Evolutionary conservation across 768 basidiomycete genomes (phyloP), one percentile per base, ranked within the genome.

Genomic region (Galerina sulciceps): DNA sequence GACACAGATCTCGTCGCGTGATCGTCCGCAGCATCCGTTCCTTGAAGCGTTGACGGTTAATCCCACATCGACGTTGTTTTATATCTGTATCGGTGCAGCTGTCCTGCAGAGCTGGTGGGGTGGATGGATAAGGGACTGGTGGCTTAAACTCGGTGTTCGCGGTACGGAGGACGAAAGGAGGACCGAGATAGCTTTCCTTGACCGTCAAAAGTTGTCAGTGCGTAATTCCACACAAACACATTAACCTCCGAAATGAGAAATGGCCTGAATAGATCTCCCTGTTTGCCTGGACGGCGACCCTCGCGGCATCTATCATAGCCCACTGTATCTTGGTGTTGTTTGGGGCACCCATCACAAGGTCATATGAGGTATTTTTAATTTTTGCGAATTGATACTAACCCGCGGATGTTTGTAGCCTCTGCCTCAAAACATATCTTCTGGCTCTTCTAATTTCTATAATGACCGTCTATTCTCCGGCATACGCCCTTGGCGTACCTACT

Each of bases 71-170:
- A 91, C 91, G 0, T 70, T 90, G 53, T 57, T 75, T 4, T 91
- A 85, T 75, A 72, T 86, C 38, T 81, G 81, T 49, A 60, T 73
- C 0, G 92, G 91, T 1, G 78, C 81, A 1, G 63, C 70, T 4
- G 57, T 90, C 2, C 67, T 90, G 36, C 81, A 89, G 65, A 73
- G 75, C 10, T 91, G 88, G 87, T 94, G 91, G 90, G 87, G 82
- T 1, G 82, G 82, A 3, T 88, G 84, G 79, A 67, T 92, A 63
- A 76, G 85, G 57, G 66, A 74, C 20, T 90, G 87, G 89, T 81
- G 76, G 68, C 77, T 82, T 13, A 77, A 78, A 15, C 73, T 76
- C 43, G 62, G 70, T 0, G 57, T 77, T 37, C 69, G 78, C 34
- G 79, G 80, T 8, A 71, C 79, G 3, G 71, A 78, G 36, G 76